Evolutionary conservation across 2,329 filamentous ascomycete species (phyloP).

Genomic region (Colletotrichum chrysophilum): DNA sequence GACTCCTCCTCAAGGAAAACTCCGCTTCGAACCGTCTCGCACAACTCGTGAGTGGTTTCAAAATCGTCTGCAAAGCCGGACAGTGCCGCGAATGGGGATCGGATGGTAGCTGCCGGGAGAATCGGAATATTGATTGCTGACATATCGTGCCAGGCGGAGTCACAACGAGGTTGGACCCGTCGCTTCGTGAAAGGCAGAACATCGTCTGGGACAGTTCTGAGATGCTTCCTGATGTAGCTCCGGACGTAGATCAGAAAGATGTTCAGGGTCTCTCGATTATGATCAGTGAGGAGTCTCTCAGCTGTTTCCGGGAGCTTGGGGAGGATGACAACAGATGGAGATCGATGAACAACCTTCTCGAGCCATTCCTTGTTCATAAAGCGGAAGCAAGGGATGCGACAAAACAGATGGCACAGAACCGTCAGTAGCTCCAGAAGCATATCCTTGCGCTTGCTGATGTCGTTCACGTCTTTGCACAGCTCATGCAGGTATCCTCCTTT

Average conservation of each 20-base stretch:
- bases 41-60: constrained; percentile 69
- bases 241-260: constrained; percentile 74
- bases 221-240: constrained; percentile 71
- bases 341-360: constrained; percentile 55
- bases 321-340: constrained; percentile 54
- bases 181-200: constrained; percentile 61
- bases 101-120: constrained; percentile 50
- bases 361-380: constrained; percentile 46
- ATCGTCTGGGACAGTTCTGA: constrained; percentile 54
- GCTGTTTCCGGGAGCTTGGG: constrained; percentile 42
- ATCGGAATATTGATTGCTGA: not conserved
- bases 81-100: constrained; percentile 74
- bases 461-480: constrained; percentile 63
- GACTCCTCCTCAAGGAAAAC: constrained; percentile 79
- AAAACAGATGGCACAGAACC: constrained; percentile 74
- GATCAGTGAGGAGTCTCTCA: constrained; percentile 57
- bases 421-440: constrained; percentile 68
- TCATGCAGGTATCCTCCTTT: constrained; percentile 71
- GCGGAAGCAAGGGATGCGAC: constrained; percentile 56
- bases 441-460: constrained; percentile 41
- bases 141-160: not conserved
- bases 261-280: constrained; percentile 69
- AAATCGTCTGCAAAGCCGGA: constrained; percentile 73
- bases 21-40: constrained; percentile 65
- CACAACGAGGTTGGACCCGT: not conserved